Percentiles rank a stretch among this genome's conserved stretches.
Evolutionary conservation across 352 stramenopile species (phyloP).

Genomic region (Phytophthora kernoviae): DNA sequence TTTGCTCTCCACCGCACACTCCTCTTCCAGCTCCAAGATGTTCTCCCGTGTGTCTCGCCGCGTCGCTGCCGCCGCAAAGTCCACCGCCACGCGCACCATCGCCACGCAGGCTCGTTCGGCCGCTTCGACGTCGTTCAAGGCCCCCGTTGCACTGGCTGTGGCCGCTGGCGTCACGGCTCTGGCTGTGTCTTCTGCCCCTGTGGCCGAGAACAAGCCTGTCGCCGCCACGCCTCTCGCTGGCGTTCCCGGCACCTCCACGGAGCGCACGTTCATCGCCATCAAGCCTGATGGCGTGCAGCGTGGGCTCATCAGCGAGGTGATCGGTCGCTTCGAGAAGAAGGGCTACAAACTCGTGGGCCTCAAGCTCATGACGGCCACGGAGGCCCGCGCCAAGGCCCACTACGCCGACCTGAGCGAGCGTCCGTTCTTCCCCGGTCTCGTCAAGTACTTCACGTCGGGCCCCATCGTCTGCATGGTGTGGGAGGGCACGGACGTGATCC

Average conservation of each 20-base stretch:
- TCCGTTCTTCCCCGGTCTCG: slow-evolving; percentile 92
- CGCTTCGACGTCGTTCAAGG: slow-evolving; percentile 37
- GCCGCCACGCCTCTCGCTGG: slow-evolving; percentile 65
- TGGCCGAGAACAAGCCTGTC: slow-evolving; percentile 54
- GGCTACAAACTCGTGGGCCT: slow-evolving; percentile 95
- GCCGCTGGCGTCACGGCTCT: slow-evolving; percentile 56
- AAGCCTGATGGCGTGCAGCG: slow-evolving; percentile 96
- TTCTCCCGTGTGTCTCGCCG: slow-evolving; percentile 72
- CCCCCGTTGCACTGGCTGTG: slow-evolving; percentile 33
- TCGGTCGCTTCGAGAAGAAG: slow-evolving; percentile 95
- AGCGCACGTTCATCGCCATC: slow-evolving; percentile 95
- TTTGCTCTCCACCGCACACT: slow-evolving; percentile 35
- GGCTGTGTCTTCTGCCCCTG: slow-evolving; percentile 45
- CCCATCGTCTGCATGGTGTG: slow-evolving; percentile 97
- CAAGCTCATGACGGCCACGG: slow-evolving; percentile 94
- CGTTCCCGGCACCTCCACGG: slow-evolving; percentile 90
- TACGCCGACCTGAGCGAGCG: slow-evolving; percentile 94
- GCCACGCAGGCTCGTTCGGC: slow-evolving; percentile 55
- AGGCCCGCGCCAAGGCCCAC: slow-evolving; percentile 91
- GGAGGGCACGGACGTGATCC: slow-evolving; percentile 94
- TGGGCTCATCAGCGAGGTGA: slow-evolving; percentile 94
- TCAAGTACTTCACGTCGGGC: slow-evolving; percentile 93
- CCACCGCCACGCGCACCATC: slow-evolving; percentile 55
- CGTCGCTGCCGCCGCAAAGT: slow-evolving; percentile 67
- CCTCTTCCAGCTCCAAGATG: slow-evolving; percentile 40